Evolutionary conservation across 345 rosid species (phyloP), one percentile per base, ranked within the genome.

Genomic region (Rhodomyrtus tomentosa): DNA sequence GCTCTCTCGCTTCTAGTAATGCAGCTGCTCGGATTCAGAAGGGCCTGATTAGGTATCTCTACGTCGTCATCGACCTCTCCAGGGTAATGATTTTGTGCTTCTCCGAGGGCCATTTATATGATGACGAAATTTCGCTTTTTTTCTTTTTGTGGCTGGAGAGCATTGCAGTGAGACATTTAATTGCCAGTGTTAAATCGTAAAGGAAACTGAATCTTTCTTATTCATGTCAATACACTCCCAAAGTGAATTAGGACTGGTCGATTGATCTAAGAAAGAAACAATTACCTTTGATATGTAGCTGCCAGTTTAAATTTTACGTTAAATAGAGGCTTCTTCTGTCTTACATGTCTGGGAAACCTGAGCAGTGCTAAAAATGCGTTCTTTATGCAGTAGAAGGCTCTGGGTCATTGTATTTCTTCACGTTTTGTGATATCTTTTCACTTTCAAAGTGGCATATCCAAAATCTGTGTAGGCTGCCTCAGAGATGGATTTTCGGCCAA

Each of bases 1-100:
- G 94, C 27, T 83, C 93, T n/a, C 94, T 93, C 85, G 90, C 97
- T 36, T 83, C 95, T 9, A 79, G 92, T 53, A 88, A 92, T 1
- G 56, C 94, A n/a, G 81, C 95, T 81, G 87, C 93, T 88, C 92
- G 95, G 25, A 94, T 97, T 50, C 99, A 95, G 62, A 97, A 95
- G 89, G 99, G 98, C 51, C 98, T 97, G 86, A 96, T 95, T 85
- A 95, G 98, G 52, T 95, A 93, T 86, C 93, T 97, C 48, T 97
- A 92, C 88, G 84, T 97, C 50, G 95, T 95, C 87, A 87, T 95
- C 54, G 98, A 95, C 89, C 94, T 95, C 90, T 95, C 98, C 73
- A 87, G 91, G 95, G 99, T 95, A 89, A 80, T 62, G 76, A 18
- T 32, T 38, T 32, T 38, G 73, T 32, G 42, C 76, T 62, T 2